Evolutionary conservation across 805 yeast species (phyloP).

Genomic region (Kregervanrija delftensis): DNA sequence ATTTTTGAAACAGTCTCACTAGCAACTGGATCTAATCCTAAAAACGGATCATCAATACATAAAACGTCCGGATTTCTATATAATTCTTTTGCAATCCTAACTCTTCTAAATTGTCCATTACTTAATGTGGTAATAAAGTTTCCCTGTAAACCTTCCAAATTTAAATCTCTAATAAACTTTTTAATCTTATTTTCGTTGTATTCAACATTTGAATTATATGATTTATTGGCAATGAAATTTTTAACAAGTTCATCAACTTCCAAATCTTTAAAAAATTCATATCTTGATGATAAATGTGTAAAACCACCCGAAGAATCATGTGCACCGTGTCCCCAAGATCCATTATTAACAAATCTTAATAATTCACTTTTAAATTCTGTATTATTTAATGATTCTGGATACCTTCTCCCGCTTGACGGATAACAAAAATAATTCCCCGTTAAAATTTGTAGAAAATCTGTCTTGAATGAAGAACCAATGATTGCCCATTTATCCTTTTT

Average conservation of each 20-base stretch:
- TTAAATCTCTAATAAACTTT: constrained; percentile 41
- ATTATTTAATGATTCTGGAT: constrained; percentile 47
- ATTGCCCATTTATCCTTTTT: constrained; percentile 45
- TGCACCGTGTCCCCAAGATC: constrained; percentile 29
- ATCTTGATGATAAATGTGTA: constrained; percentile 83
- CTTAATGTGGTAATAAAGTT: constrained; percentile 84
- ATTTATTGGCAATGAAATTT: constrained; percentile 51
- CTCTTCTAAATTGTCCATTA: constrained; percentile 91
- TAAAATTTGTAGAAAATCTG: constrained; percentile 47
- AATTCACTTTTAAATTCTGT: constrained; percentile 33
- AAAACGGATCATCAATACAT: constrained; percentile 83
- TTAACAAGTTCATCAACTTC: constrained; percentile 69
- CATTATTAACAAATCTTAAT: constrained; percentile 31
- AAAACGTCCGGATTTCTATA: constrained; percentile 58
- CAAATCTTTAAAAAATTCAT: constrained; percentile 73
- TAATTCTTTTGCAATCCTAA: constrained; percentile 73
- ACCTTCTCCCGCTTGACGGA: constrained; percentile 48
- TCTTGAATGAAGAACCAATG: constrained; percentile 44
- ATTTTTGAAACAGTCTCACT: constrained; percentile 51
- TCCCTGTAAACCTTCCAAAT: constrained; percentile 48
- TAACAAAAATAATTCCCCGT: constrained; percentile 46
- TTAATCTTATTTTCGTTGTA: constrained; percentile 33
- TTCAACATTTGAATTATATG: constrained; percentile 35
- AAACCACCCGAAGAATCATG: constrained; percentile 35
- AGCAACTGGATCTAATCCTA: constrained; percentile 83